These are phyloP conservation scores for Diplodia corticola DNA, from an alignment of 2,329 filamentous ascomycete species.

Conservation along the genomic window DNA sequence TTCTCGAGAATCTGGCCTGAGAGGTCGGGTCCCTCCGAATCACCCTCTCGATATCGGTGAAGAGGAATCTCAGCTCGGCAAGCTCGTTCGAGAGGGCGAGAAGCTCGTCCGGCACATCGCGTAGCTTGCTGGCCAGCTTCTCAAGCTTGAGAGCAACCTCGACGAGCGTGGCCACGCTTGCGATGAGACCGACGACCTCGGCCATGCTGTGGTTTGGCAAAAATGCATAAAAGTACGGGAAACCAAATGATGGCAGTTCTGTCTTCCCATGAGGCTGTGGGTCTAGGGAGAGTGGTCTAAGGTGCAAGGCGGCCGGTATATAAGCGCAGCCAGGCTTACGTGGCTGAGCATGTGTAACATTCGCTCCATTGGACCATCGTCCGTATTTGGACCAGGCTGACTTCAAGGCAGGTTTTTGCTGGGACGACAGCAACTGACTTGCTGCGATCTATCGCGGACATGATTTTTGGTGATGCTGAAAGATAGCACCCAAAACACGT, in stretches of 20 bases:
- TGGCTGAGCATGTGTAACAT: not conserved
- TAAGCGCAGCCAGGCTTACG: not conserved
- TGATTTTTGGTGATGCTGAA: no score
- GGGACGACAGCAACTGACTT: no score
- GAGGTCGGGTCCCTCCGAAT: not conserved
- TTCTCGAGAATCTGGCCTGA: not conserved
- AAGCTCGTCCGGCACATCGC: not conserved
- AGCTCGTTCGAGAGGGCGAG: conserved; percentile 13
- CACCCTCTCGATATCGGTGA: not conserved
- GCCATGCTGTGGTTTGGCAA: not conserved
- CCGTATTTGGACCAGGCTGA: no score
- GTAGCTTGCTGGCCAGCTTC: not conserved
- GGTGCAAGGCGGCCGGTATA: not conserved
- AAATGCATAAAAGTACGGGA: not conserved
- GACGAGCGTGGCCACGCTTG: not conserved
- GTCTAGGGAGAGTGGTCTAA: not conserved
- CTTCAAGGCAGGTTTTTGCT: no score
- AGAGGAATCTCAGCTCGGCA: not conserved
- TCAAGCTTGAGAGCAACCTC: not conserved
- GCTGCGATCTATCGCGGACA: no score
- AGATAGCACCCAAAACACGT: no score
- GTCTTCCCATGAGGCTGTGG: not conserved
- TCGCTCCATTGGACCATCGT: no score
- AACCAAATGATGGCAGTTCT: not conserved
- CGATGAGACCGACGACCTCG: not conserved